Conservation (phyloP, 257 asterid species). For the Rubia yunnanensis region DNA sequence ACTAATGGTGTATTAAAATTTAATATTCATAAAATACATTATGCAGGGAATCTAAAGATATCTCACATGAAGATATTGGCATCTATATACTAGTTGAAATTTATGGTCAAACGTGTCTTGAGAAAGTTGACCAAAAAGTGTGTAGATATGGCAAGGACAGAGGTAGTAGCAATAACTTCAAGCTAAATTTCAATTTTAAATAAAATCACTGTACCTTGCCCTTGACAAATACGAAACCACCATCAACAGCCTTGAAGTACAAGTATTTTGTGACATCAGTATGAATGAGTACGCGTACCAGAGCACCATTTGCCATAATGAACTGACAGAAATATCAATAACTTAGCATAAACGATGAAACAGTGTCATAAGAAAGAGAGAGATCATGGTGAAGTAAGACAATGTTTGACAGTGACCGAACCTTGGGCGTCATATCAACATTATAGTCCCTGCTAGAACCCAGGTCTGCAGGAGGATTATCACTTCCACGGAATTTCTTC, state of each 20-base stretch:
- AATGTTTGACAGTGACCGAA: constrained; percentile 16
- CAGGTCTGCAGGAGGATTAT: constrained; percentile 71
- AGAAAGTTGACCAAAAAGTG: too few species aligned
- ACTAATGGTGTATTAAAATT: too few species aligned
- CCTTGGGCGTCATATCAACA: constrained; percentile 98
- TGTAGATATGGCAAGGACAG: too few species aligned
- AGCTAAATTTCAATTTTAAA: constrained; percentile 3
- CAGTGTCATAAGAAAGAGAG: not conserved
- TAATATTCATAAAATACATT: too few species aligned
- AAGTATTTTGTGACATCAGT: constrained; percentile 89
- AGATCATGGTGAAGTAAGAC: not conserved
- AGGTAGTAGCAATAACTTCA: not conserved
- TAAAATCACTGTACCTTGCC: constrained; percentile 52
- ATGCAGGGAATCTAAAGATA: too few species aligned
- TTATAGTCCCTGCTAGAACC: constrained; percentile 93
- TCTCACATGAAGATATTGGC: too few species aligned
- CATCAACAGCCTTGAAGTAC: constrained; percentile 93
- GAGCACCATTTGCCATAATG: constrained; percentile 96
- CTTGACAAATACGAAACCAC: constrained; percentile 82
- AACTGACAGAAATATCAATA: constrained; percentile 33
- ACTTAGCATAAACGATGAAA: not conserved
- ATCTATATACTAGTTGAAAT: too few species aligned
- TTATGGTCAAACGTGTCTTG: too few species aligned
- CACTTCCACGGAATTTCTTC: constrained; percentile 92
- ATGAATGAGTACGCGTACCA: constrained; percentile 90